Conservation (phyloP, 108 stramenopile species). For the Parmales sp. region DNA sequence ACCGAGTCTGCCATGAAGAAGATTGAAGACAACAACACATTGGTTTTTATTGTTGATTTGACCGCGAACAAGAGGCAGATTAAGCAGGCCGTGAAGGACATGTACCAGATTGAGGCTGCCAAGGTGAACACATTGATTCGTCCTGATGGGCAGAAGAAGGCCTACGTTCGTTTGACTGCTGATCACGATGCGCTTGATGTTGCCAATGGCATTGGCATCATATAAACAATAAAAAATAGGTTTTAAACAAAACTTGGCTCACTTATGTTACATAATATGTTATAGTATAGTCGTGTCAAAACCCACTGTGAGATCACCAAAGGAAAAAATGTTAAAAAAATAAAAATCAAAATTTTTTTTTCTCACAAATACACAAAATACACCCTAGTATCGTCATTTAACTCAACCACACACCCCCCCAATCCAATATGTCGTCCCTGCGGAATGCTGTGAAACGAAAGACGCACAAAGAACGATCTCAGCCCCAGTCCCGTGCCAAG, state of each 20-base stretch:
- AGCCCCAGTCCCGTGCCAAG: conserved; percentile 68
- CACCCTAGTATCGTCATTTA: too few species aligned
- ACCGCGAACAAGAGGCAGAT: conserved; percentile 99
- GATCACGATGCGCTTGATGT: conserved; percentile 98
- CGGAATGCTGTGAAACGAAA: conserved; percentile 97
- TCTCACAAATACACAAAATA: too few species aligned
- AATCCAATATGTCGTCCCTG: conserved; percentile 82
- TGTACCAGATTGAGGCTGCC: conserved; percentile 91
- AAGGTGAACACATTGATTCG: conserved; percentile 99
- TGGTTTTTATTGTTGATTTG: conserved; percentile 98
- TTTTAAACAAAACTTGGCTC: neutral
- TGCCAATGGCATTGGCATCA: conserved; percentile 98
- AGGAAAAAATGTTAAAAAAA: too few species aligned
- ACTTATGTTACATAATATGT: neutral
- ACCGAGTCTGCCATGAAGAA: conserved; percentile 99
- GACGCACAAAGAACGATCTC: conserved; percentile 95
- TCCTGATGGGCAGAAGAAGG: conserved; percentile 97
- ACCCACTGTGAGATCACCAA: too few species aligned
- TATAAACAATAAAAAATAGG: conserved; percentile 48
- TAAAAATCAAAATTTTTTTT: too few species aligned
- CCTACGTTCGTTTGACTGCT: conserved; percentile 92
- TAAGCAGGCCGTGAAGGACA: conserved; percentile 92
- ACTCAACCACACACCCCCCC: too few species aligned
- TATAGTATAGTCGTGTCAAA: too few species aligned
- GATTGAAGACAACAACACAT: conserved; percentile 99